Conservation (phyloP, 2,329 filamentous ascomycete genomes). For the Talaromyces rugulosus region DNA sequence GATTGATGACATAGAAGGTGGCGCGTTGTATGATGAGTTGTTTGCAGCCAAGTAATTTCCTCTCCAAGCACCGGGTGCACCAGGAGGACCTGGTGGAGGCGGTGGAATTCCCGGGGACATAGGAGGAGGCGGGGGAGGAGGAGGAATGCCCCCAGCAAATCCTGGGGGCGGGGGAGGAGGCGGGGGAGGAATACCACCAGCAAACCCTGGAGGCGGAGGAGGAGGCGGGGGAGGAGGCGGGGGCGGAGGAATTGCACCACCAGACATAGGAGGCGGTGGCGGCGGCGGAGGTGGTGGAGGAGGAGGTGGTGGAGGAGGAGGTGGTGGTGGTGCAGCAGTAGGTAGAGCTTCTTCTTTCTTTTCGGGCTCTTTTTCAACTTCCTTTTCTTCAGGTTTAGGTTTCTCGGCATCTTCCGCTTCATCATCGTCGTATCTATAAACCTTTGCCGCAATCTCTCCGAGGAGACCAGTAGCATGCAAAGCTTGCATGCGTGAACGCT, state of each 20-base stretch:
- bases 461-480: conserved; percentile 63
- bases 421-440: conserved; percentile 70
- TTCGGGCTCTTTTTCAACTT: conserved; percentile 58
- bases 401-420: conserved; percentile 53
- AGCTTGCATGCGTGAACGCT: conserved; percentile 60
- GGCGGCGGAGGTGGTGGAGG: conserved; percentile 18
- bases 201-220: conserved; percentile 27
- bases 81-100: conserved; percentile 56
- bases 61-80: conserved; percentile 54
- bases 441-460: conserved; percentile 69
- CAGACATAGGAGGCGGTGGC: conserved; percentile 13
- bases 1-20: conserved; percentile 70
- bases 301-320: conserved; percentile 15
- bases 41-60: conserved; percentile 71
- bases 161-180: conserved; percentile 27
- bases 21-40: conserved; percentile 51
- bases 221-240: conserved; percentile 30
- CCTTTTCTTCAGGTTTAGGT: conserved; percentile 26
- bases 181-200: conserved; percentile 20
- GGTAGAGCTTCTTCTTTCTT: conserved; percentile 44
- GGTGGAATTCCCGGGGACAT: conserved; percentile 43
- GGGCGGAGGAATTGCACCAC: conserved; percentile 13
- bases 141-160: conserved; percentile 33
- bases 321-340: conserved; percentile 25
- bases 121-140: conserved; percentile 48